phyloP scores from a whole-genome alignment of 306 rosid genomes.

The Lathyrus oleraceus region DNA sequence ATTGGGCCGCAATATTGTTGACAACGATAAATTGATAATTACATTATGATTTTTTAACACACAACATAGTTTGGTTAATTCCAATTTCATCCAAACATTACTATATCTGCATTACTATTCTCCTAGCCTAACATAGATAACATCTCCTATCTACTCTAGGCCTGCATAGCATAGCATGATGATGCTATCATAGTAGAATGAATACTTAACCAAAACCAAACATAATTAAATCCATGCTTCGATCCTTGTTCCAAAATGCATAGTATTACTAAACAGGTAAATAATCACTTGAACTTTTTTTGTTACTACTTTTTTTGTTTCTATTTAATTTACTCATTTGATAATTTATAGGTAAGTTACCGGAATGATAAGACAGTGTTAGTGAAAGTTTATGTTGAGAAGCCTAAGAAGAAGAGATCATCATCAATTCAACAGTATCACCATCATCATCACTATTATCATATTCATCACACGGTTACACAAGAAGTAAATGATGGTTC shows the following conservation, averaged over 20 bases:
- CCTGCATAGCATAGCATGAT: conserved; percentile 9
- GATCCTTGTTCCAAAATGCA: conserved; percentile 39
- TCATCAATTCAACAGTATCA: conserved; percentile 33
- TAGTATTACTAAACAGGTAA: conserved; percentile 58
- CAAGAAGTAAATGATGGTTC: conserved; percentile 33
- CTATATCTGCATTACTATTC: conserved; percentile 4
- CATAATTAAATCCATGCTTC: conserved; percentile 10
- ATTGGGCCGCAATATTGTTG: conserved; percentile 26
- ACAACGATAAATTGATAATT: background rate
- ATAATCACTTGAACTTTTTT: background rate
- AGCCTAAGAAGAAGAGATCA: conserved; percentile 40
- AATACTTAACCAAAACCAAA: conserved; percentile 9
- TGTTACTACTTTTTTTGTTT: conserved; percentile 6
- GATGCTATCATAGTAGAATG: background rate
- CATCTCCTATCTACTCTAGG: conserved; percentile 8
- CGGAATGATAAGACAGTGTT: conserved; percentile 53
- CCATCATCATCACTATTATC: conserved; percentile 40
- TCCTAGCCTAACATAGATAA: conserved; percentile 4
- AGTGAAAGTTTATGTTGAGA: conserved; percentile 60
- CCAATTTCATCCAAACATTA: conserved; percentile 29
- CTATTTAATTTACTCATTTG: background rate
- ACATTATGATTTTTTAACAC: conserved; percentile 11
- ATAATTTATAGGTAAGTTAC: conserved; percentile 41
- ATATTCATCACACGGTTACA: conserved; percentile 43
- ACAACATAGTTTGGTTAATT: conserved; percentile 6